phyloP scores from a whole-genome alignment of 2,329 filamentous ascomycete species.

The Hymenoscyphus fructigenus region DNA sequence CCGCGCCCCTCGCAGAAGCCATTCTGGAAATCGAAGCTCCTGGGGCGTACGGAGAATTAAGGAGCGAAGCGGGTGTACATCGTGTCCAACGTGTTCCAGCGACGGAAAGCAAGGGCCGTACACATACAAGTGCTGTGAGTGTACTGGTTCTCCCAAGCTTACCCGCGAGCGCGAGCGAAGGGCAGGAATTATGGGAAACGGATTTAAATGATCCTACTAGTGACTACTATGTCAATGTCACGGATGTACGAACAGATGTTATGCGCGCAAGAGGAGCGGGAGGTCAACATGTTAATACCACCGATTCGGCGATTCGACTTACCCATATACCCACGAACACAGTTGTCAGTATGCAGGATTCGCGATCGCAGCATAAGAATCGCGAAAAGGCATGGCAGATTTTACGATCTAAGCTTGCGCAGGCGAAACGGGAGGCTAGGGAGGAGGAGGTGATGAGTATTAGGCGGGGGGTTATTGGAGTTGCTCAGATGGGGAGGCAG shows the following conservation, averaged over 20 bases:
- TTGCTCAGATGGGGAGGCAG: constrained; percentile 80
- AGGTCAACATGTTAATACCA: constrained; percentile 98
- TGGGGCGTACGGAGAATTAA: constrained; percentile 77
- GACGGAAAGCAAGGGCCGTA: constrained; percentile 87
- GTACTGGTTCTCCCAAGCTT: constrained; percentile 91
- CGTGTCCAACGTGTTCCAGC: constrained; percentile 90
- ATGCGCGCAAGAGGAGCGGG: constrained; percentile 92
- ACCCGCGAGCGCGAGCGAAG: constrained; percentile 52
- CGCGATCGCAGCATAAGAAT: constrained; percentile 86
- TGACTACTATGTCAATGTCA: constrained; percentile 85
- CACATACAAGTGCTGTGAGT: constrained; percentile 88
- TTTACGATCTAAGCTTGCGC: constrained; percentile 77
- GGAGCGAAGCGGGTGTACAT: constrained; percentile 91
- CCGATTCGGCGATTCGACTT: constrained; percentile 89
- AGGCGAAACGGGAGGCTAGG: constrained; percentile 74
- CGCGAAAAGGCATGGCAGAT: constrained; percentile 84
- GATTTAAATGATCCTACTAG: constrained; percentile 82
- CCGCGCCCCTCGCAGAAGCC: constrained; percentile 77
- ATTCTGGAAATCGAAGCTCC: constrained; percentile 77
- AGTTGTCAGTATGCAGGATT: constrained; percentile 89
- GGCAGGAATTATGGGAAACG: constrained; percentile 49
- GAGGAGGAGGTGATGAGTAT: constrained; percentile 77
- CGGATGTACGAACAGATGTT: constrained; percentile 80
- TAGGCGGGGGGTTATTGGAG: constrained; percentile 74
- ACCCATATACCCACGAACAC: constrained; percentile 88